Evolutionary conservation across 768 basidiomycete species (phyloP).

Genomic region (Tylopilus cervinicoccineus): DNA sequence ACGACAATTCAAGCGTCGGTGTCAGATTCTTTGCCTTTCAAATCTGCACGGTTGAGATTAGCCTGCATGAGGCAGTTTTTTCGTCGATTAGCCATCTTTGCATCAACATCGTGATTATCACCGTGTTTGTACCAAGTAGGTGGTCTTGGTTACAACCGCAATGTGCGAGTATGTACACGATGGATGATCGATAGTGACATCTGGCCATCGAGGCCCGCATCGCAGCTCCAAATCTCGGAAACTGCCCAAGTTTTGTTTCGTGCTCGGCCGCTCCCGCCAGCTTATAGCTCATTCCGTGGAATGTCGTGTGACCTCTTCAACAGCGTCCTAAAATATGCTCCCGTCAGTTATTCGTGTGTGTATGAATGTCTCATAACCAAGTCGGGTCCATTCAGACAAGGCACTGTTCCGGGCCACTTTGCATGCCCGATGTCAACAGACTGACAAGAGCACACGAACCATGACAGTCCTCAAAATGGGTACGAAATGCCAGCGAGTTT

Average conservation of each 20-base stretch:
- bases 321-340: not conserved
- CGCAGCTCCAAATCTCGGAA: not conserved
- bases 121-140: not conserved
- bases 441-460: not conserved
- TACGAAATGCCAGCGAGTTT: not conserved
- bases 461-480: not conserved
- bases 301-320: not conserved
- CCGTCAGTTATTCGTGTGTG: not conserved
- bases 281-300: constrained; percentile 4
- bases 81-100: constrained; percentile 3
- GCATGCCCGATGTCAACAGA: constrained; percentile 1
- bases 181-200: constrained; percentile 1
- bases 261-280: not conserved
- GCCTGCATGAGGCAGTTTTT: not conserved
- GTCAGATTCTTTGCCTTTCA: not conserved
- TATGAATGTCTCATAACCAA: not conserved
- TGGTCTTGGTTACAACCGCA: not conserved
- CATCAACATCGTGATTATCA: constrained; percentile 1
- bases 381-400: not conserved
- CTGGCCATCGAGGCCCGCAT: not conserved
- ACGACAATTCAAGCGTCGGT: not conserved
- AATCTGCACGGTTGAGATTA: not conserved
- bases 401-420: not conserved
- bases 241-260: not conserved
- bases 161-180: not conserved